phyloP scores from a whole-genome alignment of 2,329 filamentous ascomycete genomes.

The Fusarium brevicatenulatum region DNA sequence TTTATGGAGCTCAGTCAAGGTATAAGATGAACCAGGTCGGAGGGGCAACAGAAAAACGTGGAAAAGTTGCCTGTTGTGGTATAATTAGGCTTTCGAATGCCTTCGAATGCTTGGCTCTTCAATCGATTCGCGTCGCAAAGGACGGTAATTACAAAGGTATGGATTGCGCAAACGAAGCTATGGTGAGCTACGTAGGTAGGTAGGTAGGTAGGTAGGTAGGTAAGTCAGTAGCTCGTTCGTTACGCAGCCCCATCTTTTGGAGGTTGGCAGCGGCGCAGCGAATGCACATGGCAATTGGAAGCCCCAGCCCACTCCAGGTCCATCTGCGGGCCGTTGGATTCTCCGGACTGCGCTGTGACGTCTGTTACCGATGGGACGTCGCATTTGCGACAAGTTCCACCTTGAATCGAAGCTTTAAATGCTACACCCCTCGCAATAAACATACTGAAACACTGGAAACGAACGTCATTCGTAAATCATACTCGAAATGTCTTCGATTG shows the following conservation, averaged over 20 bases:
- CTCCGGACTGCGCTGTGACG: constrained; percentile 44
- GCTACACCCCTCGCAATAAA: constrained; percentile 17
- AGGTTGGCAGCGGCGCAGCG: constrained; percentile 37
- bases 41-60: constrained; percentile 29
- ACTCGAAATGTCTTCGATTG: constrained; percentile 71
- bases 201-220: constrained; percentile 17
- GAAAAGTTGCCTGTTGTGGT: neutral
- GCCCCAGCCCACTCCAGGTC: neutral
- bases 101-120: neutral
- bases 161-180: constrained; percentile 37
- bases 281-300: constrained; percentile 12
- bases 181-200: constrained; percentile 36
- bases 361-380: constrained; percentile 31
- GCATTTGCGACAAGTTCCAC: constrained; percentile 29
- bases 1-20: constrained; percentile 39
- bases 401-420: constrained; percentile 26
- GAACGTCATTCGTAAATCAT: neutral
- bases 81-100: neutral
- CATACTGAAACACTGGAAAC: constrained; percentile 7
- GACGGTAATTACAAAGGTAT: constrained; percentile 15
- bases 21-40: constrained; percentile 21
- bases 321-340: constrained; percentile 43
- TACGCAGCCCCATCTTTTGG: constrained; percentile 39
- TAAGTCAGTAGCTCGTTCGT: constrained; percentile 33
- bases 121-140: neutral